Evolutionary conservation across 352 stramenopile species (phyloP), one percentile per base, ranked within the genome.

Genomic region (Hyphochytrium catenoides): DNA sequence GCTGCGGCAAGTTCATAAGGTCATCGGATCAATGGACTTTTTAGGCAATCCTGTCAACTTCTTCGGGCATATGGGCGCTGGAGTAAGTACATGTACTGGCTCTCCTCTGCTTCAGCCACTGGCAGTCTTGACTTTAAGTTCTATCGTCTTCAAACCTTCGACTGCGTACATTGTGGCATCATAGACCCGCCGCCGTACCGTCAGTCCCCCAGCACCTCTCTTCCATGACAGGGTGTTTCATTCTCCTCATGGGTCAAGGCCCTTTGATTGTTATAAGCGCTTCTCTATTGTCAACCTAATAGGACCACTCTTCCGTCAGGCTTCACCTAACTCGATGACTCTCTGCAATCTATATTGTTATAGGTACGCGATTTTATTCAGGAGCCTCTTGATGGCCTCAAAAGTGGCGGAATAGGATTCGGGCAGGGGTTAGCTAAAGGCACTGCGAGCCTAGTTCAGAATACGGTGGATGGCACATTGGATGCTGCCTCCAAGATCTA

Each of bases 301-400:
- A n/a, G 26, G 11, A 11, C n/a, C 26, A 30, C 26, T 11, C 26
- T n/a, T n/a, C n/a, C n/a, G n/a, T n/a, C n/a, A n/a, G n/a, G n/a
- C n/a, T n/a, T n/a, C n/a, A n/a, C n/a, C n/a, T n/a, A n/a, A n/a
- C n/a, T n/a, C n/a, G n/a, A n/a, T n/a, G n/a, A n/a, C n/a, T n/a
- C n/a, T n/a, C n/a, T n/a, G n/a, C n/a, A n/a, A n/a, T n/a, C n/a
- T n/a, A n/a, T n/a, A n/a, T n/a, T n/a, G 26, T 11, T 26, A 5
- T 36, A 43, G 31, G 79, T 96, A 25, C 62, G 77, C 29, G 78
- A 94, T 43, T 95, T 96, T 43, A 90, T 95, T 31, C 94, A 95
- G 46, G 85, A 95, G 47, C 83, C 85, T 12, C 65, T 95, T 14
- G 71, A 94, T 48, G 78, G 78, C 21, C 53, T 91, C 11, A 83